Base-by-base conservation (phyloP, 805 yeast species). In the Priceomyces medius region DNA sequence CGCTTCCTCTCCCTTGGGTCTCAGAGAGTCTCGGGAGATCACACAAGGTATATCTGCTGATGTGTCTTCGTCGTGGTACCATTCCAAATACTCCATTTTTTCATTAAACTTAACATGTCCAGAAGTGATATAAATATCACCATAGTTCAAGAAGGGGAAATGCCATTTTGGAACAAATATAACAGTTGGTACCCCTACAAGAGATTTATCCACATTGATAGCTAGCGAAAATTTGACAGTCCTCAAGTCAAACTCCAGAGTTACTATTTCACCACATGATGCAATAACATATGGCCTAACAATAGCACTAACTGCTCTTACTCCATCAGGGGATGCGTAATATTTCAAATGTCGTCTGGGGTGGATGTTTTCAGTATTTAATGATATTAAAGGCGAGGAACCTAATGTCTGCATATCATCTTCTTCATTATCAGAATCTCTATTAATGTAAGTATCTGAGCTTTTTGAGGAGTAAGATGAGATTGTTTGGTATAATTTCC, bases 81-180 rank as follows among this genome's bases (percentile, higher is more conserved):
- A 88, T 51, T 77, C 82, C 32, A 88, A 58, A 23, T 77, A 62
- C 49, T 84, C 87, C 16, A 65, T 58, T 3, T 68, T 59, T 16
- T 71, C 67, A 51, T 81, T 77, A 48, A 74, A 74, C 35, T 69
- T 68, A 50, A 82, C 77, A 9, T 59, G 56, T 0, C 95, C 95
- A 1, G 80, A 65, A 3, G 80, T 69, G 10, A 80, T 65, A 13
- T 64, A 66, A 6, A 86, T 71, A 12, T 71, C 73, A 9, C 57
- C 59, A 72, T 67, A 44, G 67, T 72, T 42, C 69, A 79, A 35
- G 60, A 56, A 35, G 64, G 80, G 69, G 35, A 76, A 89, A 58
- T 90, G 96, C 71, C 80, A 74, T 19, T 68, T 70, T 0, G 97
- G 97, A 20, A 88, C 53, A 53, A 71, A 85, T 2, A 90, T 75